Conservation (phyloP, 2,329 filamentous ascomycete species). For the Ceratocystis cacaofunesta region DNA sequence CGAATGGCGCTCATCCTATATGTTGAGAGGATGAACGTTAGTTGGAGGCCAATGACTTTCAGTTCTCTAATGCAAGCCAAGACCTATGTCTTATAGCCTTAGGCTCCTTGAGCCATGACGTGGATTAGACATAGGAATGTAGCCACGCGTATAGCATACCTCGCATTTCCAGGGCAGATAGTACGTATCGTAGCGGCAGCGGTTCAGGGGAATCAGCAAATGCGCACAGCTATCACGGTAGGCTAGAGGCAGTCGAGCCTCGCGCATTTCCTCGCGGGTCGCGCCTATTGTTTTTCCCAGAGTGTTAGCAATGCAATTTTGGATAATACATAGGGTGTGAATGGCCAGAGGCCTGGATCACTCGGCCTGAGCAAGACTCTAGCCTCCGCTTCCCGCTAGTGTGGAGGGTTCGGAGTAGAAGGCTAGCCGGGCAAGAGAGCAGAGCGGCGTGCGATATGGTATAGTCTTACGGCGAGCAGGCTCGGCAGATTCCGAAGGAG, state of each 20-base stretch:
- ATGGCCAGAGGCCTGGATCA: neutral
- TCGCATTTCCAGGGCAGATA: slow-evolving; percentile 97
- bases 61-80: neutral
- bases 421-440: neutral
- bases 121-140: neutral
- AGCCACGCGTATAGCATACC: slow-evolving; percentile 39
- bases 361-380: neutral
- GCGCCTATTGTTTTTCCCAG: slow-evolving; percentile 37
- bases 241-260: slow-evolving; percentile 69
- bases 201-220: slow-evolving; percentile 88
- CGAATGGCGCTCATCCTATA: slow-evolving; percentile 80
- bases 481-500: slow-evolving; percentile 6
- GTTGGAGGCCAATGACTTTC: neutral
- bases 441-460: too few species aligned
- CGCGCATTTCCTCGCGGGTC: slow-evolving; percentile 84
- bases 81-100: neutral
- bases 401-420: neutral
- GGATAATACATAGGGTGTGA: neutral
- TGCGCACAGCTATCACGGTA: slow-evolving; percentile 95
- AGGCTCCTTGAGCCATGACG: neutral
- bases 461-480: slow-evolving; percentile 8
- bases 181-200: slow-evolving; percentile 80
- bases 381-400: neutral
- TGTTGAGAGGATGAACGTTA: neutral
- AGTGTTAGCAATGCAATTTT: neutral